Conservation (phyloP, 2,329 filamentous ascomycete genomes). For the Alternaria rosae region DNA sequence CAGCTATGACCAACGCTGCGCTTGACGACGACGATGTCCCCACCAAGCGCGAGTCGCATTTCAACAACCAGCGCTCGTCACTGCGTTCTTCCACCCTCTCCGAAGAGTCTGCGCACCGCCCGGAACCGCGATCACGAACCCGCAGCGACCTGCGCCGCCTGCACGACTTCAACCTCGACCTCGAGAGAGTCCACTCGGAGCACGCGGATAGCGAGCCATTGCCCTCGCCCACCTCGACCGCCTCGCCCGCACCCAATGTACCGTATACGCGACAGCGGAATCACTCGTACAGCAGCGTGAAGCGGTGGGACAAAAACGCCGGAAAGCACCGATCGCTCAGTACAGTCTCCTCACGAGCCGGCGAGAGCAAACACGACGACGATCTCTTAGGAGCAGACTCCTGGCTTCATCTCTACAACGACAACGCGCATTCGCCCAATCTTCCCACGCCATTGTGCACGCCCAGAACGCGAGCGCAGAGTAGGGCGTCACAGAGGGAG, state of each 20-base stretch:
- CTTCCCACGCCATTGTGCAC: slow-evolving; percentile 3
- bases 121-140: slow-evolving; percentile 22
- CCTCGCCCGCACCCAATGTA: slow-evolving; percentile 27
- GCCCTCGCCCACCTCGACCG: slow-evolving; percentile 5
- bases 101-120: slow-evolving; percentile 20
- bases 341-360: slow-evolving; percentile 6
- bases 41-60: slow-evolving; percentile 39
- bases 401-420: slow-evolving; percentile 17
- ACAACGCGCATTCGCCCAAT: slow-evolving; percentile 12
- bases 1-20: slow-evolving; percentile 29
- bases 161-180: slow-evolving; percentile 29
- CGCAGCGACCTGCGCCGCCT: slow-evolving; percentile 17
- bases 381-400: slow-evolving; percentile 9
- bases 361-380: slow-evolving; percentile 7
- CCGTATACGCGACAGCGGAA: slow-evolving; percentile 16
- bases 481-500: slow-evolving; percentile 6
- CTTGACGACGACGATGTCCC: slow-evolving; percentile 29
- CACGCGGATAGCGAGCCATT: slow-evolving; percentile 22
- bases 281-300: not conserved
- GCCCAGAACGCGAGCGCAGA: slow-evolving; percentile 9
- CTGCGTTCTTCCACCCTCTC: slow-evolving; percentile 26
- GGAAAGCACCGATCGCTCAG: slow-evolving; percentile 10
- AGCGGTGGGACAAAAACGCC: slow-evolving; percentile 1
- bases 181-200: slow-evolving; percentile 11
- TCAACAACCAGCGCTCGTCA: slow-evolving; percentile 47